phyloP scores from a whole-genome alignment of 1,284 basidiomycete species.

The Phellopilus nigrolimitatus region DNA sequence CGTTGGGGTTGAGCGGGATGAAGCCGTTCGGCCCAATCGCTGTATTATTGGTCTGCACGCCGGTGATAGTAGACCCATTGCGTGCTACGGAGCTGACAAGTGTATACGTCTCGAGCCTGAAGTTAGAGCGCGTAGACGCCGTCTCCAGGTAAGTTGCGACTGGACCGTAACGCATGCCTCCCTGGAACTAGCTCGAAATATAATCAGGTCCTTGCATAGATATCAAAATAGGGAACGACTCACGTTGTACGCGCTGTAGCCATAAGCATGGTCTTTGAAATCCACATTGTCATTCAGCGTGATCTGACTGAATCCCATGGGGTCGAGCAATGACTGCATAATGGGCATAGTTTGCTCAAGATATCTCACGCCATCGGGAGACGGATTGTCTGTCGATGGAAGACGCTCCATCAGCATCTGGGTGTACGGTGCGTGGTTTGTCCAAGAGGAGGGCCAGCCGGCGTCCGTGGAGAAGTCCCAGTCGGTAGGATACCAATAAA shows the following conservation, averaged over 20 bases:
- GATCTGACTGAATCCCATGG: constrained; percentile 44
- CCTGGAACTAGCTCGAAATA: constrained; percentile 39
- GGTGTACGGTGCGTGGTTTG: constrained; percentile 46
- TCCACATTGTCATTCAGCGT: constrained; percentile 54
- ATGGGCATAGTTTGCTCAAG: constrained; percentile 47
- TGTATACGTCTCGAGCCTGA: constrained; percentile 45
- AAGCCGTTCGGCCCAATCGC: constrained; percentile 49
- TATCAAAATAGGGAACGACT: constrained; percentile 25
- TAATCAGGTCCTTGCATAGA: not conserved
- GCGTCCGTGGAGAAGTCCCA: constrained; percentile 45
- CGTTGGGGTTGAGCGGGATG: constrained; percentile 50
- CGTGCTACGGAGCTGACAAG: constrained; percentile 51
- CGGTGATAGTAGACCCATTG: constrained; percentile 52
- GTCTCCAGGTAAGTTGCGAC: constrained; percentile 58
- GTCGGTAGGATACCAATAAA: constrained; percentile 54
- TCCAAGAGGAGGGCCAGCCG: constrained; percentile 56
- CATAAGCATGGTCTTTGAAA: constrained; percentile 54
- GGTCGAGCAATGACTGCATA: constrained; percentile 38
- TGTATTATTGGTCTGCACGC: constrained; percentile 58
- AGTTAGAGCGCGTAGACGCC: constrained; percentile 48
- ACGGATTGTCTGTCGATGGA: constrained; percentile 54
- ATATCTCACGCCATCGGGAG: constrained; percentile 57
- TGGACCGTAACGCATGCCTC: constrained; percentile 54
- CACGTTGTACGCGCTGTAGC: constrained; percentile 53
- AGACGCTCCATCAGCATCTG: constrained; percentile 44